Evolutionary conservation across 78 protist genomes (phyloP).

Genomic region (Goniomonas avonlea): DNA sequence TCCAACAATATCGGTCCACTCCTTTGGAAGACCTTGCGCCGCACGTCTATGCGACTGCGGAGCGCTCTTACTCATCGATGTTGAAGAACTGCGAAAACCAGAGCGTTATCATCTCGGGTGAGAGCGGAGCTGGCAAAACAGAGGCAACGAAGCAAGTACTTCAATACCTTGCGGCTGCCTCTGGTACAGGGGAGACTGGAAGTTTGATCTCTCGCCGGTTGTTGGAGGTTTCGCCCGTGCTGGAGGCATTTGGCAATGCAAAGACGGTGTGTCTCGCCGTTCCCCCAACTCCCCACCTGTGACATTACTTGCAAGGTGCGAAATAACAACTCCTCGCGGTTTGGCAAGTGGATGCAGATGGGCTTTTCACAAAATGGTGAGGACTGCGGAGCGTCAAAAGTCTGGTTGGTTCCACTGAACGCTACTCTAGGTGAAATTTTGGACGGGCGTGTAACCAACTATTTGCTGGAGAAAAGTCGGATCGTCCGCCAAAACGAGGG

Average conservation of each 20-base stretch:
- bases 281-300: neutral
- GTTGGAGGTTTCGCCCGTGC: neutral
- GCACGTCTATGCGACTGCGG: conserved; percentile 19
- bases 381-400: conserved; percentile 19
- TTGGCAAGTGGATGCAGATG: conserved; percentile 40
- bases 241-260: neutral
- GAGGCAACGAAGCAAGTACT: conserved; percentile 51
- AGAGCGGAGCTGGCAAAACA: conserved; percentile 90
- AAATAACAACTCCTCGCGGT: conserved; percentile 24
- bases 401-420: neutral
- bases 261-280: neutral
- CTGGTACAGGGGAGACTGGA: neutral
- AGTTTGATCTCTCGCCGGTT: neutral
- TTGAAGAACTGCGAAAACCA: neutral
- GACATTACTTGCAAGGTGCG: conserved; percentile 18
- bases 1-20: no score
- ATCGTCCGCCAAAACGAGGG: conserved; percentile 64
- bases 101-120: conserved; percentile 74
- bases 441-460: neutral
- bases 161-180: neutral
- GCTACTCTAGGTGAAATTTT: neutral
- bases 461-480: conserved; percentile 82
- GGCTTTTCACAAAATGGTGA: neutral
- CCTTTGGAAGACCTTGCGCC: neutral
- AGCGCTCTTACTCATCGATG: neutral